Conservation (phyloP, 192 early-diverging fungal genomes). For the Rhizoclosmatium globosum region DNA sequence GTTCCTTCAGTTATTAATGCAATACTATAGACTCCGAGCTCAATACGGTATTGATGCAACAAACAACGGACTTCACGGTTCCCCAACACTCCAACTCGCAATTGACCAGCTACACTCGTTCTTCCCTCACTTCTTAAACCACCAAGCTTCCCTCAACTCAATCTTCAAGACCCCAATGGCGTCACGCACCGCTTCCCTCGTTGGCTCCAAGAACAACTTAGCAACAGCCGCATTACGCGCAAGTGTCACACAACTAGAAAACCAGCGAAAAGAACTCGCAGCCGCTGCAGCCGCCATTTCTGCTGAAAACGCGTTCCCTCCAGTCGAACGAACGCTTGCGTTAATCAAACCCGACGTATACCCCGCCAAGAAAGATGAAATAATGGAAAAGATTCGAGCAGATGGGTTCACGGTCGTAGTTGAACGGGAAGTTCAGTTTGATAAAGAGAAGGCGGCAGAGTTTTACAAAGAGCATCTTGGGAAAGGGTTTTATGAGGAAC, state of each 20-base stretch:
- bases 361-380: conserved; percentile 56
- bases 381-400: conserved; percentile 38
- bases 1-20: neutral
- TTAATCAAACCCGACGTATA: conserved; percentile 65
- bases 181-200: conserved; percentile 11
- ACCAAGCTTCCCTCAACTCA: neutral
- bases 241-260: conserved; percentile 12
- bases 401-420: conserved; percentile 43
- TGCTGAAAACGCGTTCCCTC: neutral
- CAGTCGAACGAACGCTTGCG: conserved; percentile 51
- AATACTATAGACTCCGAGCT: conserved; percentile 51
- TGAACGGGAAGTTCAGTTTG: conserved; percentile 42
- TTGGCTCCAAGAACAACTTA: neutral
- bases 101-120: conserved; percentile 56
- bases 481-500: conserved; percentile 47
- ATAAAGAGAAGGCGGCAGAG: conserved; percentile 47
- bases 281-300: neutral
- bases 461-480: conserved; percentile 59
- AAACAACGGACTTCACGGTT: conserved; percentile 64
- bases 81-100: conserved; percentile 54
- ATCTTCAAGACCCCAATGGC: conserved; percentile 38
- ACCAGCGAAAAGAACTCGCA: neutral
- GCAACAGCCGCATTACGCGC: conserved; percentile 12
- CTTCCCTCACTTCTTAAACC: conserved; percentile 51
- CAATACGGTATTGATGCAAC: conserved; percentile 58